Evolutionary conservation across 2,329 filamentous ascomycete genomes (phyloP).

Genomic region (Ascosphaera aggregata): DNA sequence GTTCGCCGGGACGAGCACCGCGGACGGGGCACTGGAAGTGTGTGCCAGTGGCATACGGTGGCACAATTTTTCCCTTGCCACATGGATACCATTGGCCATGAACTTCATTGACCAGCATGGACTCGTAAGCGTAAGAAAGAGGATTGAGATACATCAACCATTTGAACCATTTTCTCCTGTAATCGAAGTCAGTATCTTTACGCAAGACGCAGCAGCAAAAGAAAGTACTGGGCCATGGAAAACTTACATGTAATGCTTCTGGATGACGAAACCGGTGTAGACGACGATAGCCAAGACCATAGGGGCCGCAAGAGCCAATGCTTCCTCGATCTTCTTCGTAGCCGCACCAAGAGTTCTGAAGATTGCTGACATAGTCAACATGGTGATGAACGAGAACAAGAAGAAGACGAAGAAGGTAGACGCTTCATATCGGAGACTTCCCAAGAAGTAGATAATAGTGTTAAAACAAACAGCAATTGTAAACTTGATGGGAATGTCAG

Average conservation of each 20-base stretch:
- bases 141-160: constrained; percentile 47
- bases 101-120: constrained; percentile 33
- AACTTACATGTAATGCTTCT: constrained; percentile 18
- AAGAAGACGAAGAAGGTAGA: constrained; percentile 38
- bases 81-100: constrained; percentile 34
- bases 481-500: constrained; percentile 69
- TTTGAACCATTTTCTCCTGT: constrained; percentile 34
- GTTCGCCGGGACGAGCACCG: constrained; percentile 30
- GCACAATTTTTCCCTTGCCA: constrained; percentile 17
- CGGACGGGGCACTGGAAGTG: constrained; percentile 30
- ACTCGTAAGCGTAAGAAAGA: constrained; percentile 41
- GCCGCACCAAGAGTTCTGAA: constrained; percentile 36
- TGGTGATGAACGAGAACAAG: constrained; percentile 35
- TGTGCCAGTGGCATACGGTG: constrained; percentile 21
- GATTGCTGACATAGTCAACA: constrained; percentile 32
- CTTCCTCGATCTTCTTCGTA: constrained; percentile 37
- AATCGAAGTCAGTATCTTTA: neutral
- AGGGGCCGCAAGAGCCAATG: constrained; percentile 32
- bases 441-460: constrained; percentile 64
- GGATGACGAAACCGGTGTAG: constrained; percentile 40
- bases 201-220: neutral
- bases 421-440: constrained; percentile 32
- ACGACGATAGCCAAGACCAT: constrained; percentile 35
- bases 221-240: neutral
- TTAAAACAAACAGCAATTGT: constrained; percentile 54